These are phyloP conservation scores for Trichoderma polysporum DNA, from an alignment of 2,329 filamentous ascomycete genomes.

Conservation along the genomic window DNA sequence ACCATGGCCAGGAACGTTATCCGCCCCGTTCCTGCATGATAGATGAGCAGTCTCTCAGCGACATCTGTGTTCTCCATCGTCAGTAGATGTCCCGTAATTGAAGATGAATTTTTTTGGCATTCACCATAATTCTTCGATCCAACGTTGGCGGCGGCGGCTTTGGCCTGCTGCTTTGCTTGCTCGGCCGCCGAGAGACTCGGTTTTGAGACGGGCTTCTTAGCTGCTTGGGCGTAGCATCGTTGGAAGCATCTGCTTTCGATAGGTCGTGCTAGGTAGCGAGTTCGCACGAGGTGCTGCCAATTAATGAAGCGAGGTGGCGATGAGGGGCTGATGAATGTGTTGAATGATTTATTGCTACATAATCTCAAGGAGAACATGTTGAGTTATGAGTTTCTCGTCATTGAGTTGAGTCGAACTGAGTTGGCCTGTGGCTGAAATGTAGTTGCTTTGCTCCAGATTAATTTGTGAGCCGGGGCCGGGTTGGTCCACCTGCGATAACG, in stretches of 20 bases:
- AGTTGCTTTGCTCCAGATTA: not conserved
- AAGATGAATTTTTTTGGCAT: not conserved
- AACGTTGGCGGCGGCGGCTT: constrained; percentile 27
- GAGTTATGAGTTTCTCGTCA: not conserved
- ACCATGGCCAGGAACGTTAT: constrained; percentile 68
- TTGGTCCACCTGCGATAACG: constrained; percentile 16
- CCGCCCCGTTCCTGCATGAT: constrained; percentile 68
- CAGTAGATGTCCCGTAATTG: not conserved
- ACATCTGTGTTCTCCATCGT: constrained; percentile 39
- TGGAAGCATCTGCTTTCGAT: constrained; percentile 25
- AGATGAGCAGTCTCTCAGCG: constrained; percentile 65
- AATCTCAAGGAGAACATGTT: constrained; percentile 18
- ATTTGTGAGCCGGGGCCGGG: not conserved
- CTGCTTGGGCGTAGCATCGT: constrained; percentile 29
- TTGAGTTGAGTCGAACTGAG: not conserved
- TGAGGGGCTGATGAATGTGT: not conserved
- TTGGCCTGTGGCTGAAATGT: not conserved
- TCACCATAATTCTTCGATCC: constrained; percentile 27
- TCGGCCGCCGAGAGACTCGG: constrained; percentile 25
- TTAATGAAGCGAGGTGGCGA: not conserved
- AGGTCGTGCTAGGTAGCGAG: constrained; percentile 21
- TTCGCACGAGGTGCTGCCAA: not conserved
- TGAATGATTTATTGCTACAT: not conserved
- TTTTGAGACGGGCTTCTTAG: constrained; percentile 16
- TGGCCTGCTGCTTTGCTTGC: constrained; percentile 31